Base-by-base conservation (phyloP, 805 yeast species). In the Yamadazyma laniorum region DNA sequence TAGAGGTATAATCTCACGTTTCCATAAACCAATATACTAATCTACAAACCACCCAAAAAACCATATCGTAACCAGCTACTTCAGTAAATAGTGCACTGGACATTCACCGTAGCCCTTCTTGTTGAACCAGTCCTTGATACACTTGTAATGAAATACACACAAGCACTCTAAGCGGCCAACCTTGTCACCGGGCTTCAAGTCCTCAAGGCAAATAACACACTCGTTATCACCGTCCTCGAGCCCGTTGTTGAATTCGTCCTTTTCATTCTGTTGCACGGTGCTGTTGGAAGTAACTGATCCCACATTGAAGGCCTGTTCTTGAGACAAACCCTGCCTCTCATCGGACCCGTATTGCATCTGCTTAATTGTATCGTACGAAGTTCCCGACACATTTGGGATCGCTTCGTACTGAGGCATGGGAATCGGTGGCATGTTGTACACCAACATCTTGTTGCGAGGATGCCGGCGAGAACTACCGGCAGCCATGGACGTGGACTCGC, bases 131-230 rank as follows among this genome's bases (percentile, higher is more conserved):
- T 79, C 81, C 57, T 84, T 80, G 47, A 93, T 93, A 61, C 99
- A 93, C 46, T 75, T 68, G 56, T 89, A 89, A 54, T 93, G 99
- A 59, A 88, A 93, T 25, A 90, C 87, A 56, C 99, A 93, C 11
- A 93, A 70, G 58, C 99, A 93, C 59, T 91, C 98, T 42, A 93
- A 63, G 29, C 99, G 67, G 0, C 95, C 98, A 13, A 93, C 91
- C 52, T 82, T 83, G 39, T 89, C 93, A 2, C 95, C 95, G 0
- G 90, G 86, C 33, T 65, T 63, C 57, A 90, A 78, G 14, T 86
- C 95, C 56, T 93, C 99, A 45, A 91, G 77, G 55, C 99, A 93
- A 17, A 93, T 91, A 12, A 88, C 91, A 58, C 99, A 93, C 58
- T 93, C 98, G 34, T 78, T 77, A 23, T 71, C 80, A 13, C 67